A percentile compares a stretch with the other conserved stretches of the same genome.
phyloP scores from a whole-genome alignment of 768 basidiomycete genomes.

The Rhizopogon sp. region DNA sequence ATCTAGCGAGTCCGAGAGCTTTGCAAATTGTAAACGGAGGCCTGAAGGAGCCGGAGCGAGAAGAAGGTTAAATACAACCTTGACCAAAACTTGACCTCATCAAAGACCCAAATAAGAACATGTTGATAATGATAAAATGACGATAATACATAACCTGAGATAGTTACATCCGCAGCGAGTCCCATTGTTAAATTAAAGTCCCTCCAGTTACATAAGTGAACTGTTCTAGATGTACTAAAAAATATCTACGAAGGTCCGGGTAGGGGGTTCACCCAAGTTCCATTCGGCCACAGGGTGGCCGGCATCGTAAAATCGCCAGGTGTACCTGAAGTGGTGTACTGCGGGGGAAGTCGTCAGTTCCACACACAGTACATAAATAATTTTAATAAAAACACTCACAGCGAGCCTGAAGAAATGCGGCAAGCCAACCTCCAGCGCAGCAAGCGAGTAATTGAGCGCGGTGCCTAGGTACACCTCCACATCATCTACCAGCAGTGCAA shows the following conservation, averaged over 20 bases:
- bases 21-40: no score
- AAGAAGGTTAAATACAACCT: no score
- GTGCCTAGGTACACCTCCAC: slow-evolving; percentile 74
- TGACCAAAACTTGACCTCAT: no score
- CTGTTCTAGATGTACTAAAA: slow-evolving; percentile 1
- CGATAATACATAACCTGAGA: no score
- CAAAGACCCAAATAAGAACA: no score
- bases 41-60: no score
- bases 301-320: slow-evolving; percentile 79
- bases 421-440: slow-evolving; percentile 49
- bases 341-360: slow-evolving; percentile 6
- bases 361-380: not conserved
- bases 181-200: not conserved
- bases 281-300: slow-evolving; percentile 72
- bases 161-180: no score
- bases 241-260: slow-evolving; percentile 53
- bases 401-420: slow-evolving; percentile 80
- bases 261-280: slow-evolving; percentile 73
- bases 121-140: no score
- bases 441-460: slow-evolving; percentile 68
- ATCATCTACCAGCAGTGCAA: slow-evolving; percentile 78
- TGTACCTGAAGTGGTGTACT: slow-evolving; percentile 44
- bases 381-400: slow-evolving; percentile 35
- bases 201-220: not conserved
- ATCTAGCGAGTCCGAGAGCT: no score